A percentile compares a stretch with the other conserved stretches of the same genome.
These are phyloP conservation scores for Ophiosphaerella narmari DNA, from an alignment of 2,329 filamentous ascomycete genomes.

Conservation along the genomic window DNA sequence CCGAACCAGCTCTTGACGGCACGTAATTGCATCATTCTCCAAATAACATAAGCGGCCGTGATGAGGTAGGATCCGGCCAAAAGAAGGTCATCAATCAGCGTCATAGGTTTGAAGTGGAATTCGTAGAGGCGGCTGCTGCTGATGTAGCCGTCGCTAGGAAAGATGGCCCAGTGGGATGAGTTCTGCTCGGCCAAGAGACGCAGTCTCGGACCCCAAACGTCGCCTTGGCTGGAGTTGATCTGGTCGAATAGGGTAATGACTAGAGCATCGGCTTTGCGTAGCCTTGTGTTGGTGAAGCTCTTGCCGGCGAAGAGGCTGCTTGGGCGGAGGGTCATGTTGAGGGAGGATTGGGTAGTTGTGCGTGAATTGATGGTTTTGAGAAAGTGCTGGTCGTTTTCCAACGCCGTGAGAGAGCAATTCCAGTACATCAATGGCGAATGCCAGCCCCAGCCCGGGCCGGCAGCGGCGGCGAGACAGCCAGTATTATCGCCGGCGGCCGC, in stretches of 20 bases:
- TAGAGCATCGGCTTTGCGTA: constrained; percentile 75
- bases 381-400: constrained; percentile 66
- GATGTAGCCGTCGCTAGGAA: constrained; percentile 62
- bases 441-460: constrained; percentile 72
- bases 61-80: constrained; percentile 69
- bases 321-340: constrained; percentile 75
- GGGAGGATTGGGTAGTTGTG: constrained; percentile 65
- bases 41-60: constrained; percentile 67
- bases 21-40: constrained; percentile 69
- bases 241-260: constrained; percentile 77
- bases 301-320: constrained; percentile 86
- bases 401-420: constrained; percentile 66
- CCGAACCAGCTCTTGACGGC: constrained; percentile 78
- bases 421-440: constrained; percentile 85
- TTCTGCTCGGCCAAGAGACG: constrained; percentile 57
- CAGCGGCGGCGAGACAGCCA: constrained; percentile 46
- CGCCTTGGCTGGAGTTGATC: constrained; percentile 66
- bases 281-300: constrained; percentile 67
- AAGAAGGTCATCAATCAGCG: constrained; percentile 65
- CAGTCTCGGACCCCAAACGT: constrained; percentile 67
- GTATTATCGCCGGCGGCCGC: constrained; percentile 15
- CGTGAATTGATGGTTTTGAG: constrained; percentile 70
- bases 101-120: constrained; percentile 78
- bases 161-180: constrained; percentile 65
- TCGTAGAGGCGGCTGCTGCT: constrained; percentile 69